phyloP scores from a whole-genome alignment of 2,329 filamentous ascomycete genomes.

The Epicoccum nigrum region DNA sequence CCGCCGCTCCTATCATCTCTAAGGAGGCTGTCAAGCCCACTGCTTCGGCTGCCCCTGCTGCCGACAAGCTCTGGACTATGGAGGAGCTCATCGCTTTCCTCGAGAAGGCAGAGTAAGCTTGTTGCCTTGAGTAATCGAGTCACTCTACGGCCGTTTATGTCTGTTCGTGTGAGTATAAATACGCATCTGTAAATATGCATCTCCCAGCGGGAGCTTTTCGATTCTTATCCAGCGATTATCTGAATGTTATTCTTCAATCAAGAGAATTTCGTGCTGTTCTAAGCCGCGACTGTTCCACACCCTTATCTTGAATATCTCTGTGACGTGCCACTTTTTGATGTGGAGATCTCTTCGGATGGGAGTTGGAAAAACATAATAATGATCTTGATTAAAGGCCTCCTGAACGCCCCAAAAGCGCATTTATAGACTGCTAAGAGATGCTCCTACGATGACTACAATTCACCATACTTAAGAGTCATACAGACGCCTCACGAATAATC shows the following conservation, averaged over 20 bases:
- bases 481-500: slow-evolving; percentile 7
- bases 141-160: slow-evolving; percentile 1
- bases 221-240: slow-evolving; percentile 14
- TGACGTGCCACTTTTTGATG: too few relatives aligned
- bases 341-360: background rate
- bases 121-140: background rate
- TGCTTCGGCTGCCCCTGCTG: slow-evolving; percentile 7
- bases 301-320: background rate
- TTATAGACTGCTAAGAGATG: background rate
- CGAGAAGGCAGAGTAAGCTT: slow-evolving; percentile 14
- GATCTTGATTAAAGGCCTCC: background rate
- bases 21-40: slow-evolving; percentile 8
- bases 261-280: slow-evolving; percentile 3
- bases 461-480: slow-evolving; percentile 7
- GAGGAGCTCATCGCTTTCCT: slow-evolving; percentile 18
- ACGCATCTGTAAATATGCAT: slow-evolving; percentile 19
- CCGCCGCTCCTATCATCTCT: background rate
- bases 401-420: background rate
- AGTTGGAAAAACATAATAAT: background rate
- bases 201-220: slow-evolving; percentile 16
- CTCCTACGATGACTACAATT: background rate
- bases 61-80: slow-evolving; percentile 17
- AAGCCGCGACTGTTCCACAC: background rate
- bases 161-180: slow-evolving; percentile 11
- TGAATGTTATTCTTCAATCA: slow-evolving; percentile 15